Evolutionary conservation across 495 filamentous ascomycete genomes (phyloP).

Genomic region (Cercophora sp.): DNA sequence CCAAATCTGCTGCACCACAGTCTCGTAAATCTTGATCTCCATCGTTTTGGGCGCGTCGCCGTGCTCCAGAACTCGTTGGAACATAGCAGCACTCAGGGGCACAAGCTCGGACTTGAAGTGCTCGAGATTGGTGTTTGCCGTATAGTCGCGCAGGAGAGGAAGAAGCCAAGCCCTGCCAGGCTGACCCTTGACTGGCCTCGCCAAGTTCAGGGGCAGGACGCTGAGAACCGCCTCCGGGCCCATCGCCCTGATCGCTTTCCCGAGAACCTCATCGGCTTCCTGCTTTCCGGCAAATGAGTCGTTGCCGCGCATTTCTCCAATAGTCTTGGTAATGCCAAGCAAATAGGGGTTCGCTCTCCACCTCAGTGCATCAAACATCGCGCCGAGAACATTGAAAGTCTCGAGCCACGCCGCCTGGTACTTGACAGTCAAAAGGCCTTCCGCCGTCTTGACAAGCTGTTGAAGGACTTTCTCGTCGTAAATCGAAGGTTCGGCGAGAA

Average conservation of each 20-base stretch:
- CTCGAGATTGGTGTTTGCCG: constrained; percentile 74
- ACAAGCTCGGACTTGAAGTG: constrained; percentile 86
- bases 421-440: constrained; percentile 75
- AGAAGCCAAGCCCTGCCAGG: constrained; percentile 92
- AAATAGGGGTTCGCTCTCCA: constrained; percentile 80
- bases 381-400: constrained; percentile 84
- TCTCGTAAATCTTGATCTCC: constrained; percentile 96
- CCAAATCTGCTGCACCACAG: constrained; percentile 93
- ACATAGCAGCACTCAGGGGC: constrained; percentile 84
- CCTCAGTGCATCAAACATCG: constrained; percentile 78
- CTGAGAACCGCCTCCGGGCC: constrained; percentile 76
- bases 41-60: constrained; percentile 77
- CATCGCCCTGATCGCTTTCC: constrained; percentile 81
- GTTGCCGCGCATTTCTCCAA: constrained; percentile 85
- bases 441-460: constrained; percentile 63
- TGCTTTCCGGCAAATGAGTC: constrained; percentile 91
- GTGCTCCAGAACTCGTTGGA: constrained; percentile 79
- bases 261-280: constrained; percentile 84
- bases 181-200: constrained; percentile 67
- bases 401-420: constrained; percentile 95
- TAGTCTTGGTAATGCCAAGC: constrained; percentile 62
- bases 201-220: constrained; percentile 80
- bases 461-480: constrained; percentile 82
- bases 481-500: constrained; percentile 80
- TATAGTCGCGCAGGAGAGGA: constrained; percentile 79